Conservation (phyloP, 352 stramenopile species). For the Phytophthora macrochlamydospora region DNA sequence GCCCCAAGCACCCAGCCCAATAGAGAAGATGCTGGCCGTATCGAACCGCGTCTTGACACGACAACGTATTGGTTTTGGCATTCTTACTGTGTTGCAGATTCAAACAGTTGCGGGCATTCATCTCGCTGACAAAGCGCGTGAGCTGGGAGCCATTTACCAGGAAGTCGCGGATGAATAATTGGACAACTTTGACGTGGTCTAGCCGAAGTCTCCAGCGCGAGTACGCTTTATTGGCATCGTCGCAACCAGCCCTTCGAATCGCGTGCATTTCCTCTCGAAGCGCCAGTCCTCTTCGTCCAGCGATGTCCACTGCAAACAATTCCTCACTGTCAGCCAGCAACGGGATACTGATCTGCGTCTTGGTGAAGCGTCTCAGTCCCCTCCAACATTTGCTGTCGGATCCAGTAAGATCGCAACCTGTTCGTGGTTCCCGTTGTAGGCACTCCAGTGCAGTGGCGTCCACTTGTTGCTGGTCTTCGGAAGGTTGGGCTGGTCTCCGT, state of each 20-base stretch:
- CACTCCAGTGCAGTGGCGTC: constrained; percentile 78
- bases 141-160: constrained; percentile 44
- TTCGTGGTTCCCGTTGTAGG: constrained; percentile 80
- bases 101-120: constrained; percentile 58
- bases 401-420: constrained; percentile 59
- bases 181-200: constrained; percentile 58
- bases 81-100: constrained; percentile 23
- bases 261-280: constrained; percentile 45
- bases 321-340: constrained; percentile 59
- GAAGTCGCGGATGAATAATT: constrained; percentile 62
- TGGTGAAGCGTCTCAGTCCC: constrained; percentile 15
- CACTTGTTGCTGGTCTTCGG: constrained; percentile 72
- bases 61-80: constrained; percentile 16
- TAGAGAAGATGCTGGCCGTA: constrained; percentile 84
- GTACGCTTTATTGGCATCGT: constrained; percentile 34
- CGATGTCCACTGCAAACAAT: constrained; percentile 70
- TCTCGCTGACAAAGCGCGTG: constrained; percentile 58
- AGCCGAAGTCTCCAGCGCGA: constrained; percentile 61
- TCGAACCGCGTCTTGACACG: constrained; percentile 47
- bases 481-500: constrained; percentile 75
- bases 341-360: constrained; percentile 61
- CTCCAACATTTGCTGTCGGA: constrained; percentile 20
- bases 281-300: constrained; percentile 56
- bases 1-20: constrained; percentile 72
- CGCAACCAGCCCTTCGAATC: constrained; percentile 14